Conservation (phyloP, 1,139 yeast genomes). For the Lodderomyces parapsilosis region DNA sequence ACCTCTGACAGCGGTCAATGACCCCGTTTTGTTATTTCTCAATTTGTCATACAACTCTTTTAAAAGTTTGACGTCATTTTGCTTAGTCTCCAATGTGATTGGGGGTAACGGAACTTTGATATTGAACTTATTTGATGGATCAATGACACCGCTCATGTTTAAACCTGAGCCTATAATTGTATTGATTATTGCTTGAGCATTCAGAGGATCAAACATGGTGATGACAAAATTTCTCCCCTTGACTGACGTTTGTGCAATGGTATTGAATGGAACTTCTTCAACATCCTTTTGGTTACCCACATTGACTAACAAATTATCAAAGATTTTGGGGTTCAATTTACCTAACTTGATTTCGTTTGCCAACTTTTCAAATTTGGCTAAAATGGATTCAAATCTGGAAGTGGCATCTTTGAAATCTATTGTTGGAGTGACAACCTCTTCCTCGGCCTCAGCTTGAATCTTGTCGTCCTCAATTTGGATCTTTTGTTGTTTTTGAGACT, state of each 20-base stretch:
- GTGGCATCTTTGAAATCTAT: conserved; percentile 44
- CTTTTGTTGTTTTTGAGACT: conserved; percentile 16
- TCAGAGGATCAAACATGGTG: conserved; percentile 80
- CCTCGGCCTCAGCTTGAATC: conserved; percentile 12
- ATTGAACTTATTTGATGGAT: conserved; percentile 68
- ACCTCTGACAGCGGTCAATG: conserved; percentile 60
- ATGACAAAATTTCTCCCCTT: conserved; percentile 70
- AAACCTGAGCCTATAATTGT: conserved; percentile 66
- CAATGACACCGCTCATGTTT: conserved; percentile 77
- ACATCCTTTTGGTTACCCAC: conserved; percentile 30
- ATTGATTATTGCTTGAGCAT: conserved; percentile 66
- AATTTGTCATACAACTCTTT: conserved; percentile 65
- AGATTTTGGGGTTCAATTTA: conserved; percentile 61
- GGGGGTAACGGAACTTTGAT: conserved; percentile 77
- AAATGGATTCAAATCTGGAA: conserved; percentile 44
- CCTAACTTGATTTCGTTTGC: conserved; percentile 68
- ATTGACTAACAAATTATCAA: conserved; percentile 59
- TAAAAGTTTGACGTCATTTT: conserved; percentile 55
- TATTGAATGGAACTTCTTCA: conserved; percentile 48
- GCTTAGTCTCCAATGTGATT: conserved; percentile 66
- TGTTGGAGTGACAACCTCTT: conserved; percentile 18
- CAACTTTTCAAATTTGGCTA: conserved; percentile 54
- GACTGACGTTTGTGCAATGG: conserved; percentile 72
- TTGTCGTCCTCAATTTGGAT: conserved; percentile 17
- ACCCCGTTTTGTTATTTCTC: conserved; percentile 42